Conservation (phyloP, 2,329 filamentous ascomycete genomes). For the Rhytidhysteron rufulum region DNA sequence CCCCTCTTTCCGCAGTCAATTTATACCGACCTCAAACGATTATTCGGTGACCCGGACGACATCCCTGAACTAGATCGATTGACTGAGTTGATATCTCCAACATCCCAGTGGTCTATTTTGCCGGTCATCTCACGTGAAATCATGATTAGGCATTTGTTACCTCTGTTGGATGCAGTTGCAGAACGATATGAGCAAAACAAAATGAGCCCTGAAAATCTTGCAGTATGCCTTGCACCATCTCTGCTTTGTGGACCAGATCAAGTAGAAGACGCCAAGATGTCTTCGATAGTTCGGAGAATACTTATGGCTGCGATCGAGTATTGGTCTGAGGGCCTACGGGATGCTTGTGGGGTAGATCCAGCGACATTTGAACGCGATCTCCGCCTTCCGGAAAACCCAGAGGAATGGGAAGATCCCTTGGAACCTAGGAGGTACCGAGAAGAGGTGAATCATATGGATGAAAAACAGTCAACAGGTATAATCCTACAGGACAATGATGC, state of each 20-base stretch:
- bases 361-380: conserved; percentile 39
- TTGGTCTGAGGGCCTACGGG: conserved; percentile 42
- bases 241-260: conserved; percentile 52
- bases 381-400: conserved; percentile 33
- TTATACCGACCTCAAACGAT: conserved; percentile 45
- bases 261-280: conserved; percentile 53
- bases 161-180: conserved; percentile 47
- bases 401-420: conserved; percentile 48
- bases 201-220: conserved; percentile 53
- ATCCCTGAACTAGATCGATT: conserved; percentile 40
- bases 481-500: conserved; percentile 41
- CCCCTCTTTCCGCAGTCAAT: conserved; percentile 49
- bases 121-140: conserved; percentile 46
- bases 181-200: conserved; percentile 48
- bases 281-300: conserved; percentile 48
- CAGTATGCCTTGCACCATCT: conserved; percentile 52
- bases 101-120: conserved; percentile 45
- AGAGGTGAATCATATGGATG: conserved; percentile 23
- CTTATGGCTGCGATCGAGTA: conserved; percentile 46
- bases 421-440: conserved; percentile 22
- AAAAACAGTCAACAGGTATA: conserved; percentile 39
- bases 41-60: conserved; percentile 39
- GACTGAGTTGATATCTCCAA: conserved; percentile 43
- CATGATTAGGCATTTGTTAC: conserved; percentile 49
- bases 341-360: conserved; percentile 38